Evolutionary conservation across 192 early-diverging fungal species (phyloP), one percentile per base, ranked within the genome.

Genomic region (Backusella tuberculispora): DNA sequence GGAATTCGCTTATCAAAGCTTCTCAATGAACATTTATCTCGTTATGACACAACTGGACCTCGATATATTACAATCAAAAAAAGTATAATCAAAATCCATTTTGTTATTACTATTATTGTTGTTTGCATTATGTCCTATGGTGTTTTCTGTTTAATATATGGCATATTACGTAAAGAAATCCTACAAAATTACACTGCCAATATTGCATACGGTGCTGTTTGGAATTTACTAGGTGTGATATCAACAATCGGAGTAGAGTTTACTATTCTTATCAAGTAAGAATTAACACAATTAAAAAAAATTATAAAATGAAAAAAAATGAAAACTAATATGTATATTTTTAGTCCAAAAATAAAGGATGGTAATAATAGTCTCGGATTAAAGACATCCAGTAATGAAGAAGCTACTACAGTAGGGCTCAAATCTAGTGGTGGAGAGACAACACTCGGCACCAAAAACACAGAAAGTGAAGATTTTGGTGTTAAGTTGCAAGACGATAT

Each of bases 81-180:
- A 5, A 74, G 78, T 37, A 69, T 79, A 60, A 60, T 60, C 8
- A 60, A 60, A 63, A 79, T 79, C 15, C 64, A 71, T 43, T 40
- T 65, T 41, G 63, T 79, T 13, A 66, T 79, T 13, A 34, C 41
- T 21, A 79, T 79, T 48, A 64, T 74, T 47, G 66, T 63, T 19
- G 50, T 71, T 24, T 74, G 78, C 10, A 43, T 79, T 8, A 64
- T 56, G 41, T 46, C 66, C 7, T 79, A 75, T 71, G 78, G 73
- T 1, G 15, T 72, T 42, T 74, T 79, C 21, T 74, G 74, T 43
- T 53, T 79, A 34, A 73, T 79, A 15, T 79, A 79, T 71, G 78
- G 78, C 45, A 66, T 74, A 42, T 40, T 79, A 21, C 78, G 78
- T n/a, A 44, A 65, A 37, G 34, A 29, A 14, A 79, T 75, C 24